A percentile compares a stretch with the other conserved stretches of the same genome.
Evolutionary conservation across 495 filamentous ascomycete genomes (phyloP).

Genomic region (Xylaria scruposa): DNA sequence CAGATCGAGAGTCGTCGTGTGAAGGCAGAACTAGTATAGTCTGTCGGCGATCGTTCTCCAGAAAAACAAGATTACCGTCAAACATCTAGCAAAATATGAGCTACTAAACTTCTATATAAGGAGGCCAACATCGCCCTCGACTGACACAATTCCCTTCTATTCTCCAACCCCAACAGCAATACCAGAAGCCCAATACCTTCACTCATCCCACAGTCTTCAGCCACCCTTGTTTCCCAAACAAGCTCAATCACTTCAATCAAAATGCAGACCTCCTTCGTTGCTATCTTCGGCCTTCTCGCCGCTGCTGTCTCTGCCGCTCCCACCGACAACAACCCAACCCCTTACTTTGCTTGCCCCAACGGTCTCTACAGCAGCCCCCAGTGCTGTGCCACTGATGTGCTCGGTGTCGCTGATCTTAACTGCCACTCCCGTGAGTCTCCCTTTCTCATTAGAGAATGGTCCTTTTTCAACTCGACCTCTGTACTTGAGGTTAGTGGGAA

Average conservation of each 20-base stretch:
- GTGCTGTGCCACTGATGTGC: slow-evolving; percentile 54
- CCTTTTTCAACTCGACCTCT: not conserved
- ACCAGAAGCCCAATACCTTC: slow-evolving; percentile 18
- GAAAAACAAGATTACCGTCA: slow-evolving; percentile 22
- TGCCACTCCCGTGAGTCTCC: slow-evolving; percentile 46
- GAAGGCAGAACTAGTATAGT: not conserved
- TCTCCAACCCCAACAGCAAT: slow-evolving; percentile 1
- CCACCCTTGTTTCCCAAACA: not conserved
- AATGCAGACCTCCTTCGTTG: slow-evolving; percentile 23
- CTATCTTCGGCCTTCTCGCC: slow-evolving; percentile 26
- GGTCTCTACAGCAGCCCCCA: slow-evolving; percentile 35
- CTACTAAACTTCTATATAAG: slow-evolving; percentile 21
- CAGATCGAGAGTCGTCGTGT: not conserved
- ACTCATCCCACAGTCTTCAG: slow-evolving; percentile 5
- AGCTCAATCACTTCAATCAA: slow-evolving; percentile 12
- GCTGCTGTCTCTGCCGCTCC: slow-evolving; percentile 22
- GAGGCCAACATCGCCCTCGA: slow-evolving; percentile 10
- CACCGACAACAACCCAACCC: not conserved
- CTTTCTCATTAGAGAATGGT: not conserved
- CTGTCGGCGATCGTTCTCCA: not conserved
- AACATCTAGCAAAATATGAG: not conserved
- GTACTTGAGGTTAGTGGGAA: not conserved
- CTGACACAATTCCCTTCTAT: not conserved
- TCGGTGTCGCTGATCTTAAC: slow-evolving; percentile 52
- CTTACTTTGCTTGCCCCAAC: slow-evolving; percentile 7